Conservation (phyloP, 345 rosid genomes). For the Physaria fendleri region DNA sequence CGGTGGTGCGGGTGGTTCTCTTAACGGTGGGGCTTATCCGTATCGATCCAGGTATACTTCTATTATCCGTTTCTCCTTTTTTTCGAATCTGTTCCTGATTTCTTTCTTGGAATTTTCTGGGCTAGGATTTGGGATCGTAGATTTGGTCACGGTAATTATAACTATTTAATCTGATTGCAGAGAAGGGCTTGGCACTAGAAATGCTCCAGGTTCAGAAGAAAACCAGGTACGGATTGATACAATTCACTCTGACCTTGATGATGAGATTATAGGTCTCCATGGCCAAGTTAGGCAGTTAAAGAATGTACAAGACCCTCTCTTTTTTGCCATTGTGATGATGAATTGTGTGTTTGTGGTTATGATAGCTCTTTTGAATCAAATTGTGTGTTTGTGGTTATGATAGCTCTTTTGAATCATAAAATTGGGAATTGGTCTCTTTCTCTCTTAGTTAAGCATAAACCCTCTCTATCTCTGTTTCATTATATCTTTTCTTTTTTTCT, state of each 20-base stretch:
- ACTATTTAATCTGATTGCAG: conserved; percentile 23
- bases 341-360: too few species aligned
- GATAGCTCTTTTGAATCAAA: background rate
- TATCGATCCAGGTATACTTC: too few species aligned
- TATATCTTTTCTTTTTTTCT: too few species aligned
- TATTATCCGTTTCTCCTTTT: too few species aligned
- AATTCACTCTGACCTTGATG: conserved; percentile 71
- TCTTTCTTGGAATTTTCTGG: too few species aligned
- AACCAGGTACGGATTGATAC: conserved; percentile 86
- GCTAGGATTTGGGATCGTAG: too few species aligned
- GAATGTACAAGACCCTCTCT: conserved; percentile 33
- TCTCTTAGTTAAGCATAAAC: too few species aligned
- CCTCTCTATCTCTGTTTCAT: too few species aligned
- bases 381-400: background rate
- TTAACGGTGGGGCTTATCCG: too few species aligned
- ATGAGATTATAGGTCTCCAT: conserved; percentile 73
- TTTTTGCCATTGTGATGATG: background rate
- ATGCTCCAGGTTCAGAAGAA: conserved; percentile 61
- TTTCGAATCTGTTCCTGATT: too few species aligned
- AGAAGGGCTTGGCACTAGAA: conserved; percentile 78
- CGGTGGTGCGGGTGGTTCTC: too few species aligned
- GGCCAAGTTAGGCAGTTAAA: conserved; percentile 71
- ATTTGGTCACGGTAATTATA: too few species aligned
- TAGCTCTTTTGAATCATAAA: background rate
- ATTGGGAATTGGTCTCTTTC: background rate